Evolutionary conservation across 495 filamentous ascomycete genomes (phyloP), one percentile per base, ranked within the genome.

Genomic region (Hypoxylon lenormandii): DNA sequence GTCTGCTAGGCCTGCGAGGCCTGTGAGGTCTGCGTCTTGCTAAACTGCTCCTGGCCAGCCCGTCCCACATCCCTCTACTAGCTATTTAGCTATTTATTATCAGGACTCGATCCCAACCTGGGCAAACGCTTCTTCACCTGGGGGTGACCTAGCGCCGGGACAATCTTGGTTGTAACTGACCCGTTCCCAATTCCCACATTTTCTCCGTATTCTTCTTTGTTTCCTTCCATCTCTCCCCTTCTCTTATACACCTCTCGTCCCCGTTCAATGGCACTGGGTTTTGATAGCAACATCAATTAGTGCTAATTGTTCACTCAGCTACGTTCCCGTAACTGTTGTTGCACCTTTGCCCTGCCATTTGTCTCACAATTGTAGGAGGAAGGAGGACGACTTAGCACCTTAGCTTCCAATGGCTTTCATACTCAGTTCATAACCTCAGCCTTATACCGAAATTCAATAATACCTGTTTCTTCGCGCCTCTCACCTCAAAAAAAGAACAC

Each of bases 81-180:
- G 26, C 54, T n/a, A n/a, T n/a, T n/a, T 26, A 26, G 23, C 23
- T 52, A 43, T 66, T 55, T 56, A 60, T 57, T 57, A 62, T 58
- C 65, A 60, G 40, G 66, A 64, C 48, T 66, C 33, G 47, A 55
- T 57, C 50, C 48, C 37, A 59, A 53, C 62, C 61, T 47, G 33
- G 33, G 51, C 51, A 56, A 48, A 56, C 28, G 47, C 62, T 57
- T 66, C 56, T 60, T 71, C 52, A 66, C 62, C 68, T 71, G 68
- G 68, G 58, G 62, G 68, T 71, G 57, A 71, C 68, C 68, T 71
- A 66, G 68, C 58, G 68, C 58, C 58, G 68, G 68, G 68, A 71
- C 58, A 71, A 60, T 38, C 46, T 60, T 50, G 30, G 37, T 58
- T 49, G 33, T 45, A 58, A 37, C 36, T 26, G 60, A 59, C 48